Percentiles rank a stretch among this genome's conserved stretches.
phyloP scores from a whole-genome alignment of 345 rosid species.

The Euphorbia lathyris region DNA sequence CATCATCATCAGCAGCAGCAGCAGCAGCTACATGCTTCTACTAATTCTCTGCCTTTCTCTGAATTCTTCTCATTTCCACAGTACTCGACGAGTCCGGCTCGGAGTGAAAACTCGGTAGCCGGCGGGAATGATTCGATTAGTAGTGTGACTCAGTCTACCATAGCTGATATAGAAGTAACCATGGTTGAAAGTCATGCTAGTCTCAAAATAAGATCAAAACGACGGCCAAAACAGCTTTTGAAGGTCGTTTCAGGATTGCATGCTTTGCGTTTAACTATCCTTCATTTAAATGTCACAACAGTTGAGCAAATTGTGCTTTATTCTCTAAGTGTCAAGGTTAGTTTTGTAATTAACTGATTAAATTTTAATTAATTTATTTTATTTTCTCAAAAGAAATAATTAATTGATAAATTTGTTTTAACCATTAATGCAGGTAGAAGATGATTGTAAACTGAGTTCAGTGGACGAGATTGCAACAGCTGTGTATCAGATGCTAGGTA shows the following conservation, averaged over 20 bases:
- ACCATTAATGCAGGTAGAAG: slow-evolving; percentile 66
- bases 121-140: slow-evolving; percentile 25
- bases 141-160: slow-evolving; percentile 24
- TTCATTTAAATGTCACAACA: slow-evolving; percentile 80
- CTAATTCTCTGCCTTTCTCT: slow-evolving; percentile 37
- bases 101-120: slow-evolving; percentile 15
- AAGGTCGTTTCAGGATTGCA: slow-evolving; percentile 66
- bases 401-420: not conserved
- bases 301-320: slow-evolving; percentile 60
- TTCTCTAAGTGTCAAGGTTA: slow-evolving; percentile 78
- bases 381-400: not conserved
- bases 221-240: slow-evolving; percentile 66
- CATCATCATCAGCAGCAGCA: too few relatives aligned
- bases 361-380: not conserved
- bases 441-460: slow-evolving; percentile 66
- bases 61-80: slow-evolving; percentile 71
- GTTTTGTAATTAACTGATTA: not conserved
- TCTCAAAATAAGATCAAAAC: slow-evolving; percentile 68
- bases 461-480: slow-evolving; percentile 77
- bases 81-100: slow-evolving; percentile 37
- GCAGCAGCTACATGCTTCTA: not conserved
- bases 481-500: slow-evolving; percentile 54
- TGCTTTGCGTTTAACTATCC: slow-evolving; percentile 55
- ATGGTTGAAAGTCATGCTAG: slow-evolving; percentile 83
- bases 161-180: slow-evolving; percentile 78